phyloP scores from a whole-genome alignment of 139 green algal genomes.

The Parachlorella kessleri region DNA sequence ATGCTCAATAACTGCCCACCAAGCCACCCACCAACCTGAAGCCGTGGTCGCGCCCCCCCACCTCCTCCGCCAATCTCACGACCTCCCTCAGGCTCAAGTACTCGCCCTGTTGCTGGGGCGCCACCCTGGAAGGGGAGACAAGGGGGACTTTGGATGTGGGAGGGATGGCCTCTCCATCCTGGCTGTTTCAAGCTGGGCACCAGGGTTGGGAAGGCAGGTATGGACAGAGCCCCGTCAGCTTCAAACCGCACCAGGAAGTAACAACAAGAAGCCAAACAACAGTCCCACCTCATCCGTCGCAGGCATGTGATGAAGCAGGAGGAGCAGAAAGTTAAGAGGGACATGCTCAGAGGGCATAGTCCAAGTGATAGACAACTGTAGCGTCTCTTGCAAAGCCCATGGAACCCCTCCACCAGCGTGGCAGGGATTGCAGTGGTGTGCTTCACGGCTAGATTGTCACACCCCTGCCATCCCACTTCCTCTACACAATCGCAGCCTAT shows the following conservation, averaged over 20 bases:
- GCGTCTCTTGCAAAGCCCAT: neutral
- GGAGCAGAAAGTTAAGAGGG: neutral
- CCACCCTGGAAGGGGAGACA: constrained; percentile 11
- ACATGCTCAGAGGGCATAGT: neutral
- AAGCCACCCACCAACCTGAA: constrained; percentile 62
- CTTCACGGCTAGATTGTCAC: neutral
- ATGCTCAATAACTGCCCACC: too few relatives aligned
- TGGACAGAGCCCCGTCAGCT: neutral
- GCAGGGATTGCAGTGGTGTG: neutral
- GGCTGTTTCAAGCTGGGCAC: neutral
- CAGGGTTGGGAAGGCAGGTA: neutral
- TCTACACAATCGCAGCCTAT: neutral
- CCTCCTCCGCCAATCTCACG: constrained; percentile 46
- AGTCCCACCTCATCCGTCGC: too few relatives aligned
- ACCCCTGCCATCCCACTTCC: neutral
- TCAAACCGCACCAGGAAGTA: neutral
- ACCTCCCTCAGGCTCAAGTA: constrained; percentile 47
- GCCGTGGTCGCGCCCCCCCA: constrained; percentile 54
- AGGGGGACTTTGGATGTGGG: neutral
- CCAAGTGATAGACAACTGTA: neutral
- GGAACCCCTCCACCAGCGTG: neutral
- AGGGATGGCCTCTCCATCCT: neutral
- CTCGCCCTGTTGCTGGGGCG: neutral
- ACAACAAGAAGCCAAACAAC: too few relatives aligned
- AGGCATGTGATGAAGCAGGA: neutral